phyloP scores from a whole-genome alignment of 2,329 filamentous ascomycete species.

The Ophioceras dolichostomum region DNA sequence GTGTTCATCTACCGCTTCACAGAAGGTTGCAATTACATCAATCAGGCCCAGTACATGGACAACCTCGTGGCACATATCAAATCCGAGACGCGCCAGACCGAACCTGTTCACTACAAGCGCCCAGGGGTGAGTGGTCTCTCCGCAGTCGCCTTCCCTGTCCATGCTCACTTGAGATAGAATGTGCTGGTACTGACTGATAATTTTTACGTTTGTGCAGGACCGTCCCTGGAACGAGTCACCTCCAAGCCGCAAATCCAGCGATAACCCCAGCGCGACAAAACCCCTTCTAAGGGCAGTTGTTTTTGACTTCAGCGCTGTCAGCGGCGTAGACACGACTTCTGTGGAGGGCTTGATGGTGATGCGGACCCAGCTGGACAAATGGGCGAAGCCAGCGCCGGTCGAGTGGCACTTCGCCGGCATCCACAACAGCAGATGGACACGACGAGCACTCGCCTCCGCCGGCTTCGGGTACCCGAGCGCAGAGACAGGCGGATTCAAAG shows the following conservation, averaged over 20 bases:
- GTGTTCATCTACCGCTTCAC: constrained; percentile 39
- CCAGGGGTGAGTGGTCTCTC: neutral
- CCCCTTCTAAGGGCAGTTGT: constrained; percentile 51
- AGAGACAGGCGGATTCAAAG: neutral
- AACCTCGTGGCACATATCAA: constrained; percentile 24
- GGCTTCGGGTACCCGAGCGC: constrained; percentile 53
- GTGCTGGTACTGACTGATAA: neutral
- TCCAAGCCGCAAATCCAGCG: no score
- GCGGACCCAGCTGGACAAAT: constrained; percentile 86
- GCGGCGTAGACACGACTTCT: constrained; percentile 87
- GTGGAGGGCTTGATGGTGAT: constrained; percentile 89
- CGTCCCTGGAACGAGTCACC: constrained; percentile 45
- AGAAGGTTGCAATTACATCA: constrained; percentile 40
- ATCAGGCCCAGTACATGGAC: constrained; percentile 36
- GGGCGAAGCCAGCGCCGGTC: constrained; percentile 66
- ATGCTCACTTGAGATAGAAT: neutral
- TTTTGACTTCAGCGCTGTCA: constrained; percentile 85
- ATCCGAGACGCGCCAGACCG: constrained; percentile 24
- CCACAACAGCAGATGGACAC: constrained; percentile 79
- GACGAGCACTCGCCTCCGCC: constrained; percentile 73
- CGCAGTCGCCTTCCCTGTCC: neutral
- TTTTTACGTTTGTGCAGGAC: constrained; percentile 15
- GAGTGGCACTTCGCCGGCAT: constrained; percentile 94
- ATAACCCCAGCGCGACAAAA: no score
- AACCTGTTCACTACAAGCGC: constrained; percentile 17